A percentile compares a stretch with the other conserved stretches of the same genome.
Conservation (phyloP, 1,284 basidiomycete genomes). For the Anthracocystis setariae region DNA sequence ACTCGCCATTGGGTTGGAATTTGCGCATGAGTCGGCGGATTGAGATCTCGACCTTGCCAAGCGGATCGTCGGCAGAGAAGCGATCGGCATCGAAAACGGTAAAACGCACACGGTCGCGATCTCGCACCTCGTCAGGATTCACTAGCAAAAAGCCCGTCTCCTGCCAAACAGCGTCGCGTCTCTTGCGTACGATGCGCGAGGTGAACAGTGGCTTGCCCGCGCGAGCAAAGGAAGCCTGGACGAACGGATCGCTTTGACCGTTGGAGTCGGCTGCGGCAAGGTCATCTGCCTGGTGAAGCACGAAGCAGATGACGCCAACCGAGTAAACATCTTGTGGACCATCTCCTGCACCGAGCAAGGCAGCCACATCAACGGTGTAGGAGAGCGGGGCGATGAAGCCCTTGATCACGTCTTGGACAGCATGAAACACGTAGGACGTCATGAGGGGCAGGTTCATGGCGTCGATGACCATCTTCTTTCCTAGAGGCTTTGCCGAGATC, state of each 20-base stretch:
- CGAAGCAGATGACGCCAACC: conserved; percentile 55
- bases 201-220: conserved; percentile 60
- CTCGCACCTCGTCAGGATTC: conserved; percentile 57
- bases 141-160: conserved; percentile 58
- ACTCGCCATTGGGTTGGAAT: conserved; percentile 21
- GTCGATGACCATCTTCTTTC: conserved; percentile 63
- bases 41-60: conserved; percentile 60
- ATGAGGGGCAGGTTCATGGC: conserved; percentile 65
- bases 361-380: conserved; percentile 59
- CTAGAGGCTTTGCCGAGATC: conserved; percentile 62
- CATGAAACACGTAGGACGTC: conserved; percentile 55
- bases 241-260: conserved; percentile 62
- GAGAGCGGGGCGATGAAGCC: conserved; percentile 60
- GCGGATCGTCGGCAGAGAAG: conserved; percentile 64
- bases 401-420: conserved; percentile 57
- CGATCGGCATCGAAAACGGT: conserved; percentile 62
- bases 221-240: conserved; percentile 53
- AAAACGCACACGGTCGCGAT: conserved; percentile 56
- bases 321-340: conserved; percentile 59
- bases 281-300: conserved; percentile 56
- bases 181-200: conserved; percentile 52
- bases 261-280: conserved; percentile 58
- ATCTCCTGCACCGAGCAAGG: conserved; percentile 55
- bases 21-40: conserved; percentile 53
- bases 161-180: conserved; percentile 57